A percentile compares a stretch with the other conserved stretches of the same genome.
Evolutionary conservation across 768 basidiomycete species (phyloP).

Genomic region (Tylopilus sp.): DNA sequence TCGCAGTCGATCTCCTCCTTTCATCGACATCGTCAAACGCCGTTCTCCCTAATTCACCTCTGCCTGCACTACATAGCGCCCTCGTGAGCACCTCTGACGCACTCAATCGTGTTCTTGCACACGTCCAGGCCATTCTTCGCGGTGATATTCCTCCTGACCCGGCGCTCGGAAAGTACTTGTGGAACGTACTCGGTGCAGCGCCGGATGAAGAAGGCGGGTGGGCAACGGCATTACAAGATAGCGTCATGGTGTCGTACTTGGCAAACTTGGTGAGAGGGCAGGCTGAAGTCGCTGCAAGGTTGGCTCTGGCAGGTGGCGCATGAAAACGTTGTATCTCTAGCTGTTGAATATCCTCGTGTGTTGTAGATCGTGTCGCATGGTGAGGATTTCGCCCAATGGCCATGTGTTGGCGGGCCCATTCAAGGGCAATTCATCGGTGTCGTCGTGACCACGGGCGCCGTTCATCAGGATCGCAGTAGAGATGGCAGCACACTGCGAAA

Average conservation of each 20-base stretch:
- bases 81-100: constrained; percentile 67
- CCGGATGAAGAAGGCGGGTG: constrained; percentile 73
- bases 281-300: constrained; percentile 84
- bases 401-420: constrained; percentile 84
- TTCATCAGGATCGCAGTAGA: constrained; percentile 43
- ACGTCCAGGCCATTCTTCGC: constrained; percentile 75
- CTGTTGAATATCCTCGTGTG: constrained; percentile 98
- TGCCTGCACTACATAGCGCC: constrained; percentile 46
- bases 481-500: constrained; percentile 42
- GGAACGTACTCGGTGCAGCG: constrained; percentile 78
- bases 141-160: constrained; percentile 80
- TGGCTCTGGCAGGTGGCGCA: constrained; percentile 62
- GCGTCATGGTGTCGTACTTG: constrained; percentile 91
- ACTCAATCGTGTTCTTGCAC: constrained; percentile 81
- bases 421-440: constrained; percentile 23
- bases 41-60: constrained; percentile 52
- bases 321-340: constrained; percentile 20
- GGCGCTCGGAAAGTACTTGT: constrained; percentile 85
- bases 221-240: constrained; percentile 82
- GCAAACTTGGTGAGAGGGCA: constrained; percentile 92
- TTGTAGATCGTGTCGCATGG: constrained; percentile 87
- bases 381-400: constrained; percentile 93
- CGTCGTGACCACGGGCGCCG: not conserved
- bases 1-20: constrained; percentile 76
- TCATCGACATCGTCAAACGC: constrained; percentile 38